phyloP scores from a whole-genome alignment of 1,139 yeast genomes.

The Yamadazyma triangularis region DNA sequence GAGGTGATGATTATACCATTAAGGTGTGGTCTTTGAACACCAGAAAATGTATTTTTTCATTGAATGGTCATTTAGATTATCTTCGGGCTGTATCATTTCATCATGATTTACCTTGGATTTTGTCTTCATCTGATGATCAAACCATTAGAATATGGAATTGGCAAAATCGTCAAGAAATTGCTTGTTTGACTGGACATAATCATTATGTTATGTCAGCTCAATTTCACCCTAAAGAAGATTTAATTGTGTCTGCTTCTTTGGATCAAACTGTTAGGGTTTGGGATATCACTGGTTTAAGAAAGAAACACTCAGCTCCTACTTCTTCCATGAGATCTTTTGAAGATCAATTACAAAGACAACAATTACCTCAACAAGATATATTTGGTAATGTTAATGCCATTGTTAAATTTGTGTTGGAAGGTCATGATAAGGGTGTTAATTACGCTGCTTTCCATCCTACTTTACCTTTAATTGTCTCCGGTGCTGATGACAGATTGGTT shows the following conservation, averaged over 20 bases:
- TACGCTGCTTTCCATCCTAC: constrained; percentile 99
- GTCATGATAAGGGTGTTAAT: constrained; percentile 97
- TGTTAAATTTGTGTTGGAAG: constrained; percentile 93
- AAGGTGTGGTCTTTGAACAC: constrained; percentile 96
- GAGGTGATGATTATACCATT: constrained; percentile 94
- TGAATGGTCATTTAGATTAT: constrained; percentile 92
- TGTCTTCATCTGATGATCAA: constrained; percentile 96
- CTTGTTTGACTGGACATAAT: constrained; percentile 96
- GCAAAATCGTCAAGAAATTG: constrained; percentile 98
- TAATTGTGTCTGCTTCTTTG: constrained; percentile 90
- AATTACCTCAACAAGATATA: constrained; percentile 80
- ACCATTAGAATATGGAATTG: constrained; percentile 99
- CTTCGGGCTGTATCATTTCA: constrained; percentile 94
- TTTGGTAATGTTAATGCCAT: constrained; percentile 93
- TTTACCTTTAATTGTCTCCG: constrained; percentile 89
- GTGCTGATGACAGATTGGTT: constrained; percentile 93
- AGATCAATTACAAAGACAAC: constrained; percentile 73
- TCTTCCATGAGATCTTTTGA: constrained; percentile 56
- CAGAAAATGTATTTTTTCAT: constrained; percentile 85
- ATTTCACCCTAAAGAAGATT: constrained; percentile 93
- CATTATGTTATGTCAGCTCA: constrained; percentile 98
- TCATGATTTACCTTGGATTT: constrained; percentile 95
- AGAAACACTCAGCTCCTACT: constrained; percentile 89
- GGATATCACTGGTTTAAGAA: constrained; percentile 95
- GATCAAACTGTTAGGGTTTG: constrained; percentile 99